These are phyloP conservation scores for Tylopilus subfusipes DNA, from an alignment of 768 basidiomycete genomes.

Conservation along the genomic window DNA sequence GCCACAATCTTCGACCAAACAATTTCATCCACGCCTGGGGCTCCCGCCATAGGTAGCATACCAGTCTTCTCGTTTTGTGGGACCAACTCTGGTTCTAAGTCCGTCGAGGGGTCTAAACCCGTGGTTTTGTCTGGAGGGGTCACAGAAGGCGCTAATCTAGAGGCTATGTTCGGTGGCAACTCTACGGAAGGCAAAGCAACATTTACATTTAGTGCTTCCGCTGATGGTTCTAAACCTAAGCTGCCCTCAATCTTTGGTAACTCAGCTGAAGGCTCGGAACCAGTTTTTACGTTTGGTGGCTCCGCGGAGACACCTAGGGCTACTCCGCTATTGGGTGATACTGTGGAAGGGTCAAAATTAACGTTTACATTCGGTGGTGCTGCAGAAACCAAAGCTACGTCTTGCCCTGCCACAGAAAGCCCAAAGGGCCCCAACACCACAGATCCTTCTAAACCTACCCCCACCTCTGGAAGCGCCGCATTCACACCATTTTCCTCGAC, in stretches of 20 bases:
- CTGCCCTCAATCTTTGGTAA: constrained; percentile 10
- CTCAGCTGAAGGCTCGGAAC: constrained; percentile 7
- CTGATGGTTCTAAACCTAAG: constrained; percentile 16
- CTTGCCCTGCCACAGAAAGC: neutral
- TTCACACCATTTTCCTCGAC: constrained; percentile 9
- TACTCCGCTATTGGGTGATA: neutral
- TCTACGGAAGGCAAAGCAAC: constrained; percentile 12
- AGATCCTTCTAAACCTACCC: constrained; percentile 1
- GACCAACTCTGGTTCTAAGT: constrained; percentile 11
- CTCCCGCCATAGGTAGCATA: constrained; percentile 11
- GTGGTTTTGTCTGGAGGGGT: constrained; percentile 16
- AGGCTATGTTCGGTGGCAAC: constrained; percentile 4
- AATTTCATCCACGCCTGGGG: constrained; percentile 15
- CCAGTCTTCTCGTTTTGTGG: constrained; percentile 22
- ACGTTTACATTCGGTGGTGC: neutral
- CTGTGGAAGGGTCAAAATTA: neutral
- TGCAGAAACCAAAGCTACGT: neutral
- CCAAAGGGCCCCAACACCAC: neutral
- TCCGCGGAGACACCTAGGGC: neutral
- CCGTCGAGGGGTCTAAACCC: constrained; percentile 14
- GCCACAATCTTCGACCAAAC: constrained; percentile 16
- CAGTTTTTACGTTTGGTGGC: constrained; percentile 6
- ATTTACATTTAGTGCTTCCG: constrained; percentile 11
- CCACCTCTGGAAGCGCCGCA: constrained; percentile 1
- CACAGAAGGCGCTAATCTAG: neutral